phyloP scores from a whole-genome alignment of 2,329 filamentous ascomycete species.

The Beauveria asiatica region DNA sequence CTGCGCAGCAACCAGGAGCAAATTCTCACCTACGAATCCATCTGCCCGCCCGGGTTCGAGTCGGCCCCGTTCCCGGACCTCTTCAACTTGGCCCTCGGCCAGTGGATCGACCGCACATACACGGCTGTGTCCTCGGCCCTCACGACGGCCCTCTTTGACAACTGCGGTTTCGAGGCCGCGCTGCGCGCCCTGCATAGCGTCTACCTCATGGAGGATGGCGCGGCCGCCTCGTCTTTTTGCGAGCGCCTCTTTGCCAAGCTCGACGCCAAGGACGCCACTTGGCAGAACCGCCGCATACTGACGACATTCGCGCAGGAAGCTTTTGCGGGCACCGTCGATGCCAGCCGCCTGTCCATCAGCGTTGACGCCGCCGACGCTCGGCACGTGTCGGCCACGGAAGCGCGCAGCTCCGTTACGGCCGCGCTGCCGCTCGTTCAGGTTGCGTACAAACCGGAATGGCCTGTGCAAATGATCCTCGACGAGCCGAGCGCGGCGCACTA shows the following conservation, averaged over 20 bases:
- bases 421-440: conserved; percentile 56
- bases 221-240: conserved; percentile 56
- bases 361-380: conserved; percentile 32
- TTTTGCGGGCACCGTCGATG: conserved; percentile 51
- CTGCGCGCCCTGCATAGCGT: conserved; percentile 61
- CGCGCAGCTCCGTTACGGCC: conserved; percentile 46
- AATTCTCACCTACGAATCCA: conserved; percentile 46
- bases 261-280: conserved; percentile 49
- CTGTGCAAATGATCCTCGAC: conserved; percentile 64
- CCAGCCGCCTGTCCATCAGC: conserved; percentile 53
- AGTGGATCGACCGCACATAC: conserved; percentile 71
- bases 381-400: conserved; percentile 34
- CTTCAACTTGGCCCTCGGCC: conserved; percentile 61
- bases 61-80: conserved; percentile 66
- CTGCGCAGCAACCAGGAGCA: conserved; percentile 17
- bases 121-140: conserved; percentile 59
- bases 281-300: conserved; percentile 75
- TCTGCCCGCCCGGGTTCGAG: conserved; percentile 39
- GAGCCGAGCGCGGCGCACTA: conserved; percentile 57
- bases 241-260: conserved; percentile 66
- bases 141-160: conserved; percentile 55
- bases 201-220: conserved; percentile 71
- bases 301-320: conserved; percentile 70
- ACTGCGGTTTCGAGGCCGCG: conserved; percentile 57
- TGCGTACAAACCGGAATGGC: conserved; percentile 59